Conservation (phyloP, 768 basidiomycete species). For the Tricholoma sp. region DNA sequence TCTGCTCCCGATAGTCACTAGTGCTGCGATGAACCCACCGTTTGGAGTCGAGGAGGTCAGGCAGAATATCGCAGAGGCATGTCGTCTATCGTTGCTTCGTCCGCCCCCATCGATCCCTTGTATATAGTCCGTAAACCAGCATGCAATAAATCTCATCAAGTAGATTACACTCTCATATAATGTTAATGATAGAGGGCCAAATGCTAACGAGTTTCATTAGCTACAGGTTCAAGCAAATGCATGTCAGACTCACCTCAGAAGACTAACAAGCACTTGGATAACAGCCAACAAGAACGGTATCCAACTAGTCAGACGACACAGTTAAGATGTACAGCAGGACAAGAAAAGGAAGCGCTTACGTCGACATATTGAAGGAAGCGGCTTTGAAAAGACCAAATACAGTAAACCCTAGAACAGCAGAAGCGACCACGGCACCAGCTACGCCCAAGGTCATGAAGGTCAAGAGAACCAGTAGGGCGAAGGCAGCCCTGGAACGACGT, state of each 20-base stretch:
- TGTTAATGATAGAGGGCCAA: slow-evolving; percentile 42
- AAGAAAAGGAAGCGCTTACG: slow-evolving; percentile 26
- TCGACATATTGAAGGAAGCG: slow-evolving; percentile 45
- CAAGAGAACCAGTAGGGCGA: slow-evolving; percentile 41
- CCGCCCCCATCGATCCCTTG: not conserved
- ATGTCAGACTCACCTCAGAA: slow-evolving; percentile 30
- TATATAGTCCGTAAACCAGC: not conserved
- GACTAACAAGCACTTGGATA: slow-evolving; percentile 36
- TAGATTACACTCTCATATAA: slow-evolving; percentile 23
- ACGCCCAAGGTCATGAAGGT: slow-evolving; percentile 36
- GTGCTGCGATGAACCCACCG: slow-evolving; percentile 39
- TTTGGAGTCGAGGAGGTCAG: slow-evolving; percentile 57
- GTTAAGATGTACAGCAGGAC: not conserved
- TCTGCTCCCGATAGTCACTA: slow-evolving; percentile 60
- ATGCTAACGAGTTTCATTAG: slow-evolving; percentile 21
- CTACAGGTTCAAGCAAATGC: not conserved
- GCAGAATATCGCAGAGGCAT: slow-evolving; percentile 55
- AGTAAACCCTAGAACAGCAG: slow-evolving; percentile 41
- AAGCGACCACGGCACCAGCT: slow-evolving; percentile 41
- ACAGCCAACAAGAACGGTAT: slow-evolving; percentile 41
- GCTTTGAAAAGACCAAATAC: slow-evolving; percentile 41
- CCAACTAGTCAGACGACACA: slow-evolving; percentile 28
- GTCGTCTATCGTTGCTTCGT: slow-evolving; percentile 19
- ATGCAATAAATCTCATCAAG: not conserved
- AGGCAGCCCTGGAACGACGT: slow-evolving; percentile 40